phyloP scores from a whole-genome alignment of 1,284 basidiomycete species.

The Ustilago shanxiensis region DNA sequence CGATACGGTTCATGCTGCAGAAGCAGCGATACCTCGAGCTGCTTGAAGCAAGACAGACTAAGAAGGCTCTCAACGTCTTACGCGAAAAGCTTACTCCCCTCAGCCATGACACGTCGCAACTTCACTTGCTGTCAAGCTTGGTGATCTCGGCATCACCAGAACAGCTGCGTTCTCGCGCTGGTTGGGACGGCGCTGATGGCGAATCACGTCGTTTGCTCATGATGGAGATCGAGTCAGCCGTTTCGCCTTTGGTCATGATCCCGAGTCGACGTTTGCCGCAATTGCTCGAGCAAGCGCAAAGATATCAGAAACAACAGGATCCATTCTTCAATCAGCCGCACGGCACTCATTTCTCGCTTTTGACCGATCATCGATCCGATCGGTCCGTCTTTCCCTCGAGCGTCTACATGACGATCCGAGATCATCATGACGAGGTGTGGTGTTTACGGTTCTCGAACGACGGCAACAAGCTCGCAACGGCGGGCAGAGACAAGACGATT shows the following conservation, averaged over 20 bases:
- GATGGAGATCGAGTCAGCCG: conserved; percentile 84
- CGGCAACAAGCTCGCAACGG: conserved; percentile 85
- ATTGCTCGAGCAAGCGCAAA: conserved; percentile 86
- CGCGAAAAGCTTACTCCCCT: conserved; percentile 85
- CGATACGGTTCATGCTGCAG: conserved; percentile 86
- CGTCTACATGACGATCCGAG: conserved; percentile 76
- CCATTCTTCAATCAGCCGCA: conserved; percentile 63
- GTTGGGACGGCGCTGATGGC: conserved; percentile 89
- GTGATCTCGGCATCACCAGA: conserved; percentile 73
- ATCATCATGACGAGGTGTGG: conserved; percentile 95
- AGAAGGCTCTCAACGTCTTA: conserved; percentile 85
- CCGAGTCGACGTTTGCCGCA: conserved; percentile 87
- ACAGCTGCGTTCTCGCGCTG: conserved; percentile 83
- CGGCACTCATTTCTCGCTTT: conserved; percentile 79
- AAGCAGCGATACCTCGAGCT: conserved; percentile 96
- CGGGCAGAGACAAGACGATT: conserved; percentile 85
- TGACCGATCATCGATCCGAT: conserved; percentile 86
- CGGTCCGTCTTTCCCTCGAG: conserved; percentile 85
- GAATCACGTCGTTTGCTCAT: conserved; percentile 83
- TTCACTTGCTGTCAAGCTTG: conserved; percentile 62
- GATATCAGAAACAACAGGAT: conserved; percentile 75
- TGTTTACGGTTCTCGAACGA: conserved; percentile 93
- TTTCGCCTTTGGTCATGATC: conserved; percentile 90
- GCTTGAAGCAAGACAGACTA: conserved; percentile 85
- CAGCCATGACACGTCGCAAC: conserved; percentile 53